Base-by-base conservation (phyloP, 768 basidiomycete species). In the Hirschioporus abietinus region DNA sequence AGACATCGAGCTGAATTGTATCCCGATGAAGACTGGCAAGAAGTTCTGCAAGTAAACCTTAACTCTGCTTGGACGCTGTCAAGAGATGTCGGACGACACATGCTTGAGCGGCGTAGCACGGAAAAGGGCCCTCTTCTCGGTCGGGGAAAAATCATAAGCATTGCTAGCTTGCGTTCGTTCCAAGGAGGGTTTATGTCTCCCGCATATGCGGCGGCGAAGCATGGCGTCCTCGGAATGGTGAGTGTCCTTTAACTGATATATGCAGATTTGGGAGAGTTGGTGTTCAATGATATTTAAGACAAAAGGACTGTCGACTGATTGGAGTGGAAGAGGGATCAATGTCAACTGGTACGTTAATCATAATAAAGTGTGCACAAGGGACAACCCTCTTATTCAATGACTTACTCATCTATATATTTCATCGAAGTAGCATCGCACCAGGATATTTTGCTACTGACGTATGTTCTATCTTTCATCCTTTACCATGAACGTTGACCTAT, bases 131-230 rank as follows among this genome's bases (percentile, higher is more conserved):
- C 63, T 36, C 1, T 58, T 10, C 60, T 34, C 15, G 64, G 76
- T 63, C 78, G 80, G 30, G 88, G 89, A 52, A 89, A 89, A 73
- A 89, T 92, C 71, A 88, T 92, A 79, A 90, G 90, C 76, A 83
- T 90, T 66, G 86, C 84, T 60, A 86, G 85, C 35, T 77, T 88
- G n/a, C 78, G 86, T 27, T 83, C 83, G 6, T 87, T 83, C 76
- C 85, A 88, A 73, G 87, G 85, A 65, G 88, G 88, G 27, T 67
- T 83, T 35, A 83, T 82, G 20, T 82, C 83, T 23, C 81, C 82
- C 3, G 83, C 83, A 7, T 83, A 84, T 67, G 80, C 82, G 20
- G 81, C 83, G 8, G 81, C 83, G 25, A 83, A 83, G 58, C 71
- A 71, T 71, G 81, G 81, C 63, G 80, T 81, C 10, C 70, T 78